Percentiles rank a stretch among this genome's conserved stretches.
Conservation (phyloP, 495 filamentous ascomycete genomes). For the Penicillium parvum region DNA sequence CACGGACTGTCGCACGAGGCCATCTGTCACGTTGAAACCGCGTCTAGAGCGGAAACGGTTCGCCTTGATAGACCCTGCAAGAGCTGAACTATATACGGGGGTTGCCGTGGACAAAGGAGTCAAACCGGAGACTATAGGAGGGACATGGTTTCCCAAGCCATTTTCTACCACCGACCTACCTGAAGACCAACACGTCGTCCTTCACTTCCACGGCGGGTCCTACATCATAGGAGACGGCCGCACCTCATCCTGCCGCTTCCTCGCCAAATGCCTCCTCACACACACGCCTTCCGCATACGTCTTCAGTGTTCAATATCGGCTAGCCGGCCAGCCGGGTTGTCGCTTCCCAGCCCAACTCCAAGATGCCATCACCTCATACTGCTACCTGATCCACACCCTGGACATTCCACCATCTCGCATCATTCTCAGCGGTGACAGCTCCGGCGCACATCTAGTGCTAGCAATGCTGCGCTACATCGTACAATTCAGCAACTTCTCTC, state of each 20-base stretch:
- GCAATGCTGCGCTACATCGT: slow-evolving; percentile 33
- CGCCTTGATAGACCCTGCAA: slow-evolving; percentile 13
- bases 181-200: slow-evolving; percentile 28
- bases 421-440: slow-evolving; percentile 42
- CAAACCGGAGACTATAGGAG: slow-evolving; percentile 29
- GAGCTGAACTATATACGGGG: slow-evolving; percentile 21
- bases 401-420: slow-evolving; percentile 31
- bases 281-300: slow-evolving; percentile 21
- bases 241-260: slow-evolving; percentile 16
- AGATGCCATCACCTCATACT: slow-evolving; percentile 41
- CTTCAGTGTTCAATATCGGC: slow-evolving; percentile 36
- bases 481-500: slow-evolving; percentile 1
- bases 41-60: slow-evolving; percentile 14
- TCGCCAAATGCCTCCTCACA: slow-evolving; percentile 33
- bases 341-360: slow-evolving; percentile 45
- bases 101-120: slow-evolving; percentile 17
- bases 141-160: slow-evolving; percentile 32
- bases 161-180: too few relatives aligned
- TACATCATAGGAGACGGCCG: slow-evolving; percentile 17
- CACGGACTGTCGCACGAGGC: slow-evolving; percentile 1
- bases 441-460: slow-evolving; percentile 38
- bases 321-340: slow-evolving; percentile 25
- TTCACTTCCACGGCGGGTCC: slow-evolving; percentile 25
- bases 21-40: slow-evolving; percentile 6
- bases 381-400: slow-evolving; percentile 30